Conservation (phyloP, 306 rosid genomes). For the Luffa aegyptiaca region DNA sequence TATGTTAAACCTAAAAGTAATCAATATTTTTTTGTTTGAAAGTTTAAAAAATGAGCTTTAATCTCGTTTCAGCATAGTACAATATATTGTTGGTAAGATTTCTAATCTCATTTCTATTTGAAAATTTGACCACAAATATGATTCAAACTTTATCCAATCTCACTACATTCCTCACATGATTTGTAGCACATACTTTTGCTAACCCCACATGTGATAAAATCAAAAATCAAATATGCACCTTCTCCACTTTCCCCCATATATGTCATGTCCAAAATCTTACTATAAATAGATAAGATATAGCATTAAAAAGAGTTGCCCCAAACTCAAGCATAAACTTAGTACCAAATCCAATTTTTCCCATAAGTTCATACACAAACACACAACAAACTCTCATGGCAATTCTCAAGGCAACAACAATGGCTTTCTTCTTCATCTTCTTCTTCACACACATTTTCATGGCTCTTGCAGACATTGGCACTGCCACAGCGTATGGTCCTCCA, state of each 20-base stretch:
- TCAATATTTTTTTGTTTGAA: too few species aligned
- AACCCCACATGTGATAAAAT: background rate
- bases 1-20: too few species aligned
- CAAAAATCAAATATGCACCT: background rate
- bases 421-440: slow-evolving; percentile 1
- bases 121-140: background rate
- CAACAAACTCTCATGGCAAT: background rate
- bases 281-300: too few species aligned
- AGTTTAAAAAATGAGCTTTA: too few species aligned
- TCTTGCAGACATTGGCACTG: slow-evolving; percentile 6
- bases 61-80: too few species aligned
- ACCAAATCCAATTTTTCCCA: background rate
- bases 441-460: background rate
- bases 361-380: background rate
- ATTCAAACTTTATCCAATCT: too few species aligned
- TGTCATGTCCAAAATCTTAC: background rate
- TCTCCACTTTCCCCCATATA: background rate
- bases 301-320: background rate
- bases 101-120: too few species aligned
- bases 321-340: background rate
- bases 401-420: background rate
- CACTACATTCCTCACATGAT: background rate
- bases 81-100: too few species aligned
- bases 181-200: background rate
- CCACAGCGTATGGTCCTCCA: slow-evolving; percentile 35